phyloP scores from a whole-genome alignment of 345 rosid species.

The Zanthoxylum bungeanum region DNA sequence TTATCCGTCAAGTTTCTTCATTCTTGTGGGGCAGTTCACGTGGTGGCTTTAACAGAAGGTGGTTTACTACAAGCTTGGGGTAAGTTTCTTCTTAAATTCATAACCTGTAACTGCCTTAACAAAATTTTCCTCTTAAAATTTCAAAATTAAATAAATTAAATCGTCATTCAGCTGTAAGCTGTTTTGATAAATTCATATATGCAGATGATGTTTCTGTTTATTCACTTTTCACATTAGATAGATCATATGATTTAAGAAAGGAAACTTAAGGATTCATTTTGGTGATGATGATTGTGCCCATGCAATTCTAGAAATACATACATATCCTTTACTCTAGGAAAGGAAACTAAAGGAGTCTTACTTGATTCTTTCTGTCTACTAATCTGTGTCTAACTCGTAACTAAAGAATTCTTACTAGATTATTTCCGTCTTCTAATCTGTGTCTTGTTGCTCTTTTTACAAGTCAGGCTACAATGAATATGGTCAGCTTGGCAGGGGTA shows the following conservation, averaged over 20 bases:
- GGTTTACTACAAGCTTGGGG: constrained; percentile 96
- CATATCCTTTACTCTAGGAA: constrained; percentile 13
- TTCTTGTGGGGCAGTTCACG: constrained; percentile 96
- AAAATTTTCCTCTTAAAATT: not conserved
- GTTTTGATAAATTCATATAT: not conserved
- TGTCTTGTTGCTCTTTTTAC: constrained; percentile 20
- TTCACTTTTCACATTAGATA: constrained; percentile 6
- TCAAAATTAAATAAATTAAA: not conserved
- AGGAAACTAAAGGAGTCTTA: not conserved
- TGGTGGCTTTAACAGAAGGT: constrained; percentile 85
- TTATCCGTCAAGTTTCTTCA: constrained; percentile 69
- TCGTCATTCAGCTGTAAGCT: not conserved
- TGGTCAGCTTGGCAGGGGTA: constrained; percentile 98
- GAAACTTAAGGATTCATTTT: constrained; percentile 3
- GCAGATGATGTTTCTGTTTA: constrained; percentile 3
- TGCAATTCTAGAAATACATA: constrained; percentile 8
- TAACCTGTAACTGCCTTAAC: not conserved
- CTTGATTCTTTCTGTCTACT: constrained; percentile 17
- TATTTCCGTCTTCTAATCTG: constrained; percentile 16
- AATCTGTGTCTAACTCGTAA: constrained; percentile 15
- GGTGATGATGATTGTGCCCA: constrained; percentile 13
- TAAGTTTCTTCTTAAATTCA: constrained; percentile 25
- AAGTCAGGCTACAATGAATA: constrained; percentile 86
- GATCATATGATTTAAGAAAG: constrained; percentile 10
- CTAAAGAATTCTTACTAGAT: constrained; percentile 6